Conservation (phyloP, 768 basidiomycete genomes). For the Myochromella boudieri region DNA sequence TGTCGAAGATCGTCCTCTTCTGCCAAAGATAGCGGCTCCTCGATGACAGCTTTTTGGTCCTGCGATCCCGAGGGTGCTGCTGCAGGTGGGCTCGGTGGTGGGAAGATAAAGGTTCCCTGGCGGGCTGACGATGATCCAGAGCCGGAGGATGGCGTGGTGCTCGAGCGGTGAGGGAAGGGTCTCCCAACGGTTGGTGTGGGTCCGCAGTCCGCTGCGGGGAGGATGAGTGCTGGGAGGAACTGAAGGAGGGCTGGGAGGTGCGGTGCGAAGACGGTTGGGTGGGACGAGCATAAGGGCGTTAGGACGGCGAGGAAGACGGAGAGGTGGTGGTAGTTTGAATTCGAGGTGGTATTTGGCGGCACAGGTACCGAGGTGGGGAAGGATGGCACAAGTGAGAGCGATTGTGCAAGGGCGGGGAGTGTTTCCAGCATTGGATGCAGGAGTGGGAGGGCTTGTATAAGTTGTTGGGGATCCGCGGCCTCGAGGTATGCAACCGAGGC, state of each 20-base stretch:
- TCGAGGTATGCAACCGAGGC: constrained; percentile 71
- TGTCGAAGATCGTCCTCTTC: constrained; percentile 65
- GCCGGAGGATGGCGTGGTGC: constrained; percentile 10
- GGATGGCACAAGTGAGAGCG: constrained; percentile 7
- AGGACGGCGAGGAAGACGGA: constrained; percentile 67
- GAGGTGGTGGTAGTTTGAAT: constrained; percentile 42
- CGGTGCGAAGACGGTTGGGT: constrained; percentile 71
- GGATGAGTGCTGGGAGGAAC: constrained; percentile 71
- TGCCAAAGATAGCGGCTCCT: constrained; percentile 29
- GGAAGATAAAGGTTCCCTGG: constrained; percentile 42
- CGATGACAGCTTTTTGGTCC: constrained; percentile 25
- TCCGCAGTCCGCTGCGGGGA: constrained; percentile 52
- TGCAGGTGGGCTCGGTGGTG: constrained; percentile 29
- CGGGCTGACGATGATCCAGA: constrained; percentile 8
- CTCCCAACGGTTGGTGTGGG: constrained; percentile 49
- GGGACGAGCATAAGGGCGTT: constrained; percentile 66
- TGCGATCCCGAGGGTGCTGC: constrained; percentile 13
- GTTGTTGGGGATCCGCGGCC: constrained; percentile 74
- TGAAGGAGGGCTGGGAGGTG: constrained; percentile 68
- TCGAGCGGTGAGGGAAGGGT: constrained; percentile 37
- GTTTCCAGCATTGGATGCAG: constrained; percentile 21
- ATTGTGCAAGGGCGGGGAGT: constrained; percentile 12
- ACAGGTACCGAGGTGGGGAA: neutral
- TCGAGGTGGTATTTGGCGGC: neutral
- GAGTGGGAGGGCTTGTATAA: constrained; percentile 38